phyloP scores from a whole-genome alignment of 805 yeast species.

The Zygotorulaspora florentina region DNA sequence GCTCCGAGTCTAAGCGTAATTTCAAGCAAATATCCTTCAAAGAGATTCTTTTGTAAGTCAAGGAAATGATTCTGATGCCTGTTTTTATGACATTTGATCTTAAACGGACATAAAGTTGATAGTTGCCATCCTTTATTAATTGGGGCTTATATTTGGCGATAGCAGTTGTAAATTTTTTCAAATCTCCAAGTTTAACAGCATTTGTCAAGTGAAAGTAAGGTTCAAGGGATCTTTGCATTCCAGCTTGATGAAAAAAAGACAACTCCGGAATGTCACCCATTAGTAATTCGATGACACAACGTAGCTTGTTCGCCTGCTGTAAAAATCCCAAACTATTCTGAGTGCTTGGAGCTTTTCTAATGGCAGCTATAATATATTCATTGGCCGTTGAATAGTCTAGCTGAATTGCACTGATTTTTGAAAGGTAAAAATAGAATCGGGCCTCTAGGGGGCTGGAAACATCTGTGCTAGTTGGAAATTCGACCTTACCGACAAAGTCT shows the following conservation, averaged over 20 bases:
- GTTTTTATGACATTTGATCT: conserved; percentile 97
- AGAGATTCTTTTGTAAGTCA: conserved; percentile 86
- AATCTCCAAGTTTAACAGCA: conserved; percentile 90
- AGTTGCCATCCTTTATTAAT: conserved; percentile 73
- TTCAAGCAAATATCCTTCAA: conserved; percentile 91
- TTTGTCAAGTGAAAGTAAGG: conserved; percentile 86
- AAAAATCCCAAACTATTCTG: conserved; percentile 78
- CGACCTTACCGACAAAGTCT: conserved; percentile 82
- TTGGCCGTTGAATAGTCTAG: conserved; percentile 87
- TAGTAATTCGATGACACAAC: conserved; percentile 81
- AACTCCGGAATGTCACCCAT: conserved; percentile 97
- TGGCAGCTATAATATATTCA: conserved; percentile 88
- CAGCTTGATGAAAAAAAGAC: conserved; percentile 65
- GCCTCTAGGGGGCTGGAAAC: conserved; percentile 88
- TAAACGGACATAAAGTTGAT: conserved; percentile 78
- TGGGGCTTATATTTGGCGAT: conserved; percentile 56
- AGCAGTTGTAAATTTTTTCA: conserved; percentile 70
- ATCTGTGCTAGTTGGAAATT: conserved; percentile 63
- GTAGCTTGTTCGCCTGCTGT: conserved; percentile 84
- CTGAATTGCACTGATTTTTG: conserved; percentile 88
- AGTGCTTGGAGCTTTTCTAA: conserved; percentile 94
- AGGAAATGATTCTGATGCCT: conserved; percentile 88
- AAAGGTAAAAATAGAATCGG: conserved; percentile 84
- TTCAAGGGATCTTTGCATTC: conserved; percentile 54
- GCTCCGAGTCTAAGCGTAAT: conserved; percentile 87